phyloP scores from a whole-genome alignment of 345 rosid genomes.

The Jatropha curcas region DNA sequence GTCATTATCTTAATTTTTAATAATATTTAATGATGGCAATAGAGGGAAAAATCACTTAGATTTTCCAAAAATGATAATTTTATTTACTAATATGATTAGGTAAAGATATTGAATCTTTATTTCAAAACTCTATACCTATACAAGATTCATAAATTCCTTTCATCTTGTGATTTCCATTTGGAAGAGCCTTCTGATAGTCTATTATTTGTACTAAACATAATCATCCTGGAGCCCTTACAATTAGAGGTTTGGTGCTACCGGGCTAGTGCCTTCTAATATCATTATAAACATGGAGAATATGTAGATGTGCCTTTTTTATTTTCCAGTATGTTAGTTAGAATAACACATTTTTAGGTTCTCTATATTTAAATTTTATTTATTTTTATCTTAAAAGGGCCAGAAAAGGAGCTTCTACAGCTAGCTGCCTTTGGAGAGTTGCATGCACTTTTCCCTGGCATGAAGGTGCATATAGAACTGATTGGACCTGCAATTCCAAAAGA shows the following conservation, averaged over 20 bases:
- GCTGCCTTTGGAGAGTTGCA: constrained; percentile 76
- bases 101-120: not conserved
- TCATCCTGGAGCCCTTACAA: not conserved
- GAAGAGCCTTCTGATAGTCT: not conserved
- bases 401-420: constrained; percentile 85
- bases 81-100: not conserved
- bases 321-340: not conserved
- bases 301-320: not conserved
- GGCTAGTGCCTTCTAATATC: not conserved
- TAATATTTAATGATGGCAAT: not conserved
- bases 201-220: not conserved
- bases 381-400: constrained; percentile 67
- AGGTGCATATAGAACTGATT: constrained; percentile 55
- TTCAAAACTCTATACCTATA: not conserved
- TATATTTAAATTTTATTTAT: constrained; percentile 15
- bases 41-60: not conserved
- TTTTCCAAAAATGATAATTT: not conserved
- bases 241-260: not conserved
- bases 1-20: not conserved
- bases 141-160: not conserved
- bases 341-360: not conserved
- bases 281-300: not conserved
- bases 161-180: not conserved
- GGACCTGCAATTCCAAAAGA: constrained; percentile 83
- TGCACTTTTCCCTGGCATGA: constrained; percentile 73